Evolutionary conservation across 2,329 filamentous ascomycete species (phyloP).

Genomic region (Talaromyces piceae): DNA sequence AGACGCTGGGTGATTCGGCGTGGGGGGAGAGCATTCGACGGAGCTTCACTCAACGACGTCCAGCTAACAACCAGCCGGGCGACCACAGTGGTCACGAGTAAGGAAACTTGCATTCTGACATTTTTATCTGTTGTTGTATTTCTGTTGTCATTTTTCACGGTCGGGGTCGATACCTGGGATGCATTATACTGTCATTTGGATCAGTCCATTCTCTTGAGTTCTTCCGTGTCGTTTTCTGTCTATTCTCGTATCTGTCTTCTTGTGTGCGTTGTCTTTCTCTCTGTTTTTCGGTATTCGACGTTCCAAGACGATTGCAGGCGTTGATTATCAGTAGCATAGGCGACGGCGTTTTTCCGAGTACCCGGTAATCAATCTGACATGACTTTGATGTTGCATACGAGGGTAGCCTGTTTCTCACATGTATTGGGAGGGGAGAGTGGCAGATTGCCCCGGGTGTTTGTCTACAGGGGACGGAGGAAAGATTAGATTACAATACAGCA

Average conservation of each 20-base stretch:
- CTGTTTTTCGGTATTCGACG: neutral
- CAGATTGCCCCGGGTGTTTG: too few species aligned
- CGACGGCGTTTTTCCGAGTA: neutral
- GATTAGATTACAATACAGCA: too few species aligned
- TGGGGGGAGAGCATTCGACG: slow-evolving; percentile 91
- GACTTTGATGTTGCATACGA: neutral
- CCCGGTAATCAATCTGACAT: neutral
- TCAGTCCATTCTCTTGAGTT: neutral
- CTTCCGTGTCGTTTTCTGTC: neutral
- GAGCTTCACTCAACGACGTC: slow-evolving; percentile 65
- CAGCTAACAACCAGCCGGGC: neutral
- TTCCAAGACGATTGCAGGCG: neutral
- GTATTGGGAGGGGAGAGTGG: too few species aligned
- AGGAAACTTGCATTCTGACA: neutral
- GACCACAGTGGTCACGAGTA: slow-evolving; percentile 16
- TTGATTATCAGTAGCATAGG: neutral
- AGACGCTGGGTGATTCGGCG: slow-evolving; percentile 78
- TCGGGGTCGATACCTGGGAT: too few species aligned
- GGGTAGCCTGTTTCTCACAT: neutral
- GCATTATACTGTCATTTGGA: neutral
- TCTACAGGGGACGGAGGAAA: too few species aligned
- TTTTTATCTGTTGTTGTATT: too few species aligned
- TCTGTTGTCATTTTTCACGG: too few species aligned
- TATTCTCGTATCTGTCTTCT: neutral
- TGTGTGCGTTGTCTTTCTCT: neutral